Evolutionary conservation across 164 flowering plant species (phyloP), one percentile per base, ranked within the genome.

Genomic region (Chimonanthus salicifolius): DNA sequence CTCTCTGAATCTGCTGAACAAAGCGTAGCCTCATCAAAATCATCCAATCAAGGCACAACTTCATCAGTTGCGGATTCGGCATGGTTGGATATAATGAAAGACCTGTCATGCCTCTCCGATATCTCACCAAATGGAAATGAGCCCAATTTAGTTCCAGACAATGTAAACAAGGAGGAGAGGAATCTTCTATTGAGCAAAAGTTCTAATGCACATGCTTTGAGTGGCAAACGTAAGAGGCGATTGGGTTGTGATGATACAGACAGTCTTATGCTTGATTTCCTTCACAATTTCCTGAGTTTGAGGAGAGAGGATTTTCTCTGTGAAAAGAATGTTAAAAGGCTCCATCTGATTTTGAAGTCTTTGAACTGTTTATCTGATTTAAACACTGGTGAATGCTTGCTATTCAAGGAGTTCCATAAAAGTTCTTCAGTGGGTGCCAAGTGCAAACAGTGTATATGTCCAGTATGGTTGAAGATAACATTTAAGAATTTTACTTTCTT

Each of bases 61-160:
- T 74, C 85, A 0, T 75, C 79, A 7, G 73, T 85, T 71, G 85
- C 92, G 10, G 90, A 89, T 72, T 82, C 88, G 8, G 82, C 90
- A 3, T 92, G 90, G 89, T 81, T 86, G 47, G 91, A 89, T 58
- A 81, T 90, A 87, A 83, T 88, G 89, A 78, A 82, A 71, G 95
- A 91, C 69, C 72, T 94, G 3, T 85, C 91, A 4, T 79, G 74
- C 63, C 60, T 86, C 16, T 72, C 79, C 2, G 74, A 79, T 3
- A 67, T 13, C 2, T 10, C 81, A 45, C 62, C 7, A 20, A 45
- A 72, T 33, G 74, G 78, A 43, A 46, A 63, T 75, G 73, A 49
- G 13, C 6, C 75, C 15, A 48, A 71, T 43, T 44, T 70, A 75
- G 72, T 20, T 43, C 13, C 58, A 1, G 67, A 54, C 2, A 63